These are phyloP conservation scores for Selaginella tamariscina DNA, from an alignment of 75 land plant genomes.

Conservation along the genomic window DNA sequence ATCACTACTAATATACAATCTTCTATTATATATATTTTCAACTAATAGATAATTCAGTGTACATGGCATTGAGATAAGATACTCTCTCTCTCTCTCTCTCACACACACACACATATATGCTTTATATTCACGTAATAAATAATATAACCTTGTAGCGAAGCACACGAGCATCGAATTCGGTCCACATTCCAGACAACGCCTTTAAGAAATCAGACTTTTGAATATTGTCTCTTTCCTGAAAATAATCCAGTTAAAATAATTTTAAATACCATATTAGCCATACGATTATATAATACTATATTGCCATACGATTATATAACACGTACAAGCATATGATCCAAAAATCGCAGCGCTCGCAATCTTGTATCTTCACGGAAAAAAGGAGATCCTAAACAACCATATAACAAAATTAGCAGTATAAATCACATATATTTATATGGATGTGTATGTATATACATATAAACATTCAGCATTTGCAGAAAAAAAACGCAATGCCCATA, in stretches of 20 bases:
- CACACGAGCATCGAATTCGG: slow-evolving; percentile 7
- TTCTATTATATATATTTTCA: too few species aligned
- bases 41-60: too few species aligned
- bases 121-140: slow-evolving; percentile 12
- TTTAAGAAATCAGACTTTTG: slow-evolving; percentile 12
- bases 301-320: background rate
- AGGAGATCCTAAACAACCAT: background rate
- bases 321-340: slow-evolving; percentile 12
- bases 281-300: background rate
- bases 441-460: background rate
- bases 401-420: too few species aligned
- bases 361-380: slow-evolving; percentile 10
- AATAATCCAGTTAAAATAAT: background rate
- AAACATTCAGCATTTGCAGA: background rate
- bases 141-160: slow-evolving; percentile 8
- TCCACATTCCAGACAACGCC: background rate
- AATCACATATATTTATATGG: background rate
- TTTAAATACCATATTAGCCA: background rate
- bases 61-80: too few species aligned
- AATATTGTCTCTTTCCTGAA: slow-evolving; percentile 4
- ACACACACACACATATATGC: too few species aligned
- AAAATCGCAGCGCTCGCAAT: background rate
- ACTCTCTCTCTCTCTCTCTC: too few species aligned
- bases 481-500: background rate
- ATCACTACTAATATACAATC: too few species aligned